Base-by-base conservation (phyloP, 2,329 filamentous ascomycete genomes). In the Daldinia eschscholtzii region DNA sequence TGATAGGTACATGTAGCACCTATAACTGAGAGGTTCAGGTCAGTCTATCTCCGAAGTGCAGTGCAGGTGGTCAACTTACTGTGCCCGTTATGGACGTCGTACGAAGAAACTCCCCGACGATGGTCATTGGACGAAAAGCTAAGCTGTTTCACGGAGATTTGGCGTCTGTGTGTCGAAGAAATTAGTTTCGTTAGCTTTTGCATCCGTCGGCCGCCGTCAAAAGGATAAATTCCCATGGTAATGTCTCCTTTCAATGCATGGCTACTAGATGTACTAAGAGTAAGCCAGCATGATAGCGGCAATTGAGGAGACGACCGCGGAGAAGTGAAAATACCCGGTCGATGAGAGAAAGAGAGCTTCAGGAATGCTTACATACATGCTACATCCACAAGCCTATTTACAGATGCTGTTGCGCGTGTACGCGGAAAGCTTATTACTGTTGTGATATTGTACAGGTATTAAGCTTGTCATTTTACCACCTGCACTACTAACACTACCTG, bases 271-370 rank as follows among this genome's bases (percentile, higher is more conserved):
- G 35, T 15, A 39, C 12, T 15, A 15, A 42, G 53, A 57, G 63
- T 35, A 18, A 41, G 18, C 44, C 20, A 23, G 20, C 20, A 23
- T 23, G 20, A 2, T 20, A 50, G 62, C 57, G 52, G 57, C 60
- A 64, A 64, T 57, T 41, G 18, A 44, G 55, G 39, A 56, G 56
- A 59, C 48, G 50, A 61, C 48, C 18, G 28, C 33, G 35, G 33
- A 20, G 9, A 23, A 23, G 50, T 66, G 44, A 63, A 66, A 67
- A 64, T 70, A 70, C 61, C 60, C 67, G 64, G 65, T 68, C 64
- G 57, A 44, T 59, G 53, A 59, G 26, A 48, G 48, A 46, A 44
- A 57, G 53, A 59, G 26, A 42, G 41, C 46, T 62, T 59, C 57
- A 57, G 15, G 55, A 39, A 30, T 30, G 39, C 58, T 65, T 59